A percentile compares a stretch with the other conserved stretches of the same genome.
These are phyloP conservation scores for Gamarada debralockiae DNA, from an alignment of 495 filamentous ascomycete genomes.

Conservation along the genomic window DNA sequence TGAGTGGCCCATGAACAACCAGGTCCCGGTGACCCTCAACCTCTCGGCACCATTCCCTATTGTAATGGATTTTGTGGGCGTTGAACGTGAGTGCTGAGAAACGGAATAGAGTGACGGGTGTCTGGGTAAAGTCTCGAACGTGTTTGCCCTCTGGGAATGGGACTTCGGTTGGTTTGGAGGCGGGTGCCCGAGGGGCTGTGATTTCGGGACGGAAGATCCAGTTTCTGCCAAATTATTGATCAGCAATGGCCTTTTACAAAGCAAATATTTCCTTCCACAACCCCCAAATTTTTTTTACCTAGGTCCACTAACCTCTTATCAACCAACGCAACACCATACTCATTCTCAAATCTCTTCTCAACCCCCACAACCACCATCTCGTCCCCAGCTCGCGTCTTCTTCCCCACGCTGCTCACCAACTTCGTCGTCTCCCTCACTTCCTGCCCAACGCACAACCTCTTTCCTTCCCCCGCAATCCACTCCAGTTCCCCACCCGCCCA, in stretches of 20 bases:
- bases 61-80: conserved; percentile 70
- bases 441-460: conserved; percentile 48
- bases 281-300: no score
- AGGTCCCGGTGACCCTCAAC: conserved; percentile 57
- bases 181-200: conserved; percentile 11
- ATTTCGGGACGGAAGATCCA: conserved; percentile 58
- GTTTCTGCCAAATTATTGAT: no score
- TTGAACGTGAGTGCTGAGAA: conserved; percentile 75
- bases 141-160: conserved; percentile 30
- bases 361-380: conserved; percentile 65
- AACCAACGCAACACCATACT: conserved; percentile 44
- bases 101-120: conserved; percentile 57
- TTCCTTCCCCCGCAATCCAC: conserved; percentile 37
- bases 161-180: conserved; percentile 19
- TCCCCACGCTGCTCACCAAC: conserved; percentile 46
- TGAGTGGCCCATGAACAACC: conserved; percentile 63
- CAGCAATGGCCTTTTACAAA: no score
- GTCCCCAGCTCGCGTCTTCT: conserved; percentile 48
- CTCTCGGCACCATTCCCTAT: conserved; percentile 50
- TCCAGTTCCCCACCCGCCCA: conserved; percentile 61
- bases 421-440: conserved; percentile 52
- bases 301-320: conserved; percentile 52
- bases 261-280: no score
- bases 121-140: conserved; percentile 46
- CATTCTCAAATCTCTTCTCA: conserved; percentile 53